Percentiles rank a stretch among this genome's conserved stretches.
phyloP scores from a whole-genome alignment of 2,329 filamentous ascomycete species.

The Penicillium sp. region DNA sequence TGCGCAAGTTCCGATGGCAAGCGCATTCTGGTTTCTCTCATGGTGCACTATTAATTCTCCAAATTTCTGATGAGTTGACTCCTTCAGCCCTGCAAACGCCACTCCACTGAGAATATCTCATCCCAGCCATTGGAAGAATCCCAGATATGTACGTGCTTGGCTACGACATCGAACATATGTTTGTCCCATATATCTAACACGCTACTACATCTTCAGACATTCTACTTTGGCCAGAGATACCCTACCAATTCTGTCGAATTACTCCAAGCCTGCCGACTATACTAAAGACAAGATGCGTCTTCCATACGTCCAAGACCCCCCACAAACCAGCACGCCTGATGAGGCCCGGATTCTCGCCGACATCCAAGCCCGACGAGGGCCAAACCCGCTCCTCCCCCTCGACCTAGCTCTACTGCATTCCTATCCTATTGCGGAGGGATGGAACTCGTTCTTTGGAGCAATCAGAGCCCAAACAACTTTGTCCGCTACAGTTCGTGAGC shows the following conservation, averaged over 20 bases:
- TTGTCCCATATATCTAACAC: not conserved
- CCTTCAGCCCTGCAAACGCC: too few relatives aligned
- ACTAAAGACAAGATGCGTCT: constrained; percentile 49
- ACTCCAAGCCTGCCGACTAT: not conserved
- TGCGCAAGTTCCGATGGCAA: not conserved
- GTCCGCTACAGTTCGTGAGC: constrained; percentile 62
- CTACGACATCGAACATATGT: too few relatives aligned
- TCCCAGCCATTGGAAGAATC: too few relatives aligned
- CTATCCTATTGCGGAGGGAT: constrained; percentile 58
- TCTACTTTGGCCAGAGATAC: too few relatives aligned
- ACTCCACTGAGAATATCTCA: too few relatives aligned
- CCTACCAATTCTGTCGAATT: not conserved
- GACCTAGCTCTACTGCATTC: constrained; percentile 58
- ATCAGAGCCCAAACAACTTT: constrained; percentile 57
- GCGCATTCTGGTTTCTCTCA: too few relatives aligned
- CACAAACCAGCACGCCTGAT: constrained; percentile 46
- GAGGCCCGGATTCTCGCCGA: constrained; percentile 54
- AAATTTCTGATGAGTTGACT: too few relatives aligned
- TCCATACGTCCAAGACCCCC: constrained; percentile 55
- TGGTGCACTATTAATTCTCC: too few relatives aligned
- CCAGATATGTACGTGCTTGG: too few relatives aligned
- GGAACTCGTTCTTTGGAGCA: constrained; percentile 59
- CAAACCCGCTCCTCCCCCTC: constrained; percentile 52
- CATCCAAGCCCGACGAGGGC: constrained; percentile 54
- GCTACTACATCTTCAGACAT: not conserved